Base-by-base conservation (phyloP, 2,329 filamentous ascomycete species). In the Trichoderma koningiopsis region DNA sequence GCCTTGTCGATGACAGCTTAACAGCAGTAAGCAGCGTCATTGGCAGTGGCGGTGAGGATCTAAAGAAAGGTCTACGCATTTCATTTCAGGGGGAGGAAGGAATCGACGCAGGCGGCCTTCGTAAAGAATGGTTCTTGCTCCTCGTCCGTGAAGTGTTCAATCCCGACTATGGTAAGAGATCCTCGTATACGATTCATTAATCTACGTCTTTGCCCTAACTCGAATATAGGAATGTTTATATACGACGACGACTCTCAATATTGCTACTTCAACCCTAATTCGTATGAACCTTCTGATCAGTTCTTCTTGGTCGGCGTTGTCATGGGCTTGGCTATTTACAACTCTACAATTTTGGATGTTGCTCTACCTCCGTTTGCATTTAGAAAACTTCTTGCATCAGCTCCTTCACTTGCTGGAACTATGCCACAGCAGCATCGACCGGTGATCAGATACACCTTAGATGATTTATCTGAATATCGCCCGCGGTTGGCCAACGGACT, bases 121-220 rank as follows among this genome's bases (percentile, higher is more conserved):
- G 93, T 68, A 97, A 97, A 79, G 94, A 97, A 80, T 97, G 94
- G 94, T 97, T 97, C 77, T 81, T 97, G 62, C 86, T 97, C 70
- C 86, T 97, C 27, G 90, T 96, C 60, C 86, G 94, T 73, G 94
- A 97, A 76, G 90, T 97, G 37, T 97, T 97, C 80, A 94, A 96
- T 75, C 93, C 93, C 4, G 89, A 94, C 73, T 92, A 97, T 82
- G 93, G 92, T 94, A 85, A 75, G 89, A 24, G 3, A 4, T 14
- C 4, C 5, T n/a, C 81, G 27, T 19, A 29, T 22, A 22, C 27
- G 7, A n/a, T 19, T 3, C 11, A 0, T 29, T 43, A 19, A 52
- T n/a, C 16, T 24, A 52, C n/a, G 16, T n/a, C 40, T 3, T 33
- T 7, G 27, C 6, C 8, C 57, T 65, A 35, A 58, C n/a, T 37